These are phyloP conservation scores for Castanospermum australe DNA, from an alignment of 306 rosid genomes.

Conservation along the genomic window DNA sequence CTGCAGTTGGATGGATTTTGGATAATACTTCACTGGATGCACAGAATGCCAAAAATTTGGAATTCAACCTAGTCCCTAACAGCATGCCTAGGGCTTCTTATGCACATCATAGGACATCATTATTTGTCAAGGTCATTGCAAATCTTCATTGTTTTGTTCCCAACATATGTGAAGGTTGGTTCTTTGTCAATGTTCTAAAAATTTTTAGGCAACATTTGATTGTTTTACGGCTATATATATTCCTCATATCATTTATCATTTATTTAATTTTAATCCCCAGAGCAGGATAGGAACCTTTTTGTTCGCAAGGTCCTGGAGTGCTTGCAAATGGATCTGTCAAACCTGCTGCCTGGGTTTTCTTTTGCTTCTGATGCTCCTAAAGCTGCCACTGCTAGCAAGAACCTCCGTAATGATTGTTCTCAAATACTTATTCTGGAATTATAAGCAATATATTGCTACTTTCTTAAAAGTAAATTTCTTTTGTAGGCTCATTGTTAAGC, in stretches of 20 bases:
- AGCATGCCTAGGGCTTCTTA: slow-evolving; percentile 70
- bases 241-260: slow-evolving; percentile 22
- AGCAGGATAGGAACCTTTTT: slow-evolving; percentile 87
- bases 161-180: slow-evolving; percentile 83
- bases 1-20: slow-evolving; percentile 90
- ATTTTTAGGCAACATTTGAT: slow-evolving; percentile 12
- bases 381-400: slow-evolving; percentile 66
- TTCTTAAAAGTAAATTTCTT: slow-evolving; percentile 35
- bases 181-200: slow-evolving; percentile 30
- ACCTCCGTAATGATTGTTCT: slow-evolving; percentile 64
- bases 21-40: slow-evolving; percentile 51
- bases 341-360: slow-evolving; percentile 68
- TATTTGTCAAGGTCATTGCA: slow-evolving; percentile 92
- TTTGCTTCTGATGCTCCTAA: slow-evolving; percentile 58
- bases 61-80: slow-evolving; percentile 50
- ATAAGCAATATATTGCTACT: slow-evolving; percentile 13
- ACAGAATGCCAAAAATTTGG: slow-evolving; percentile 43
- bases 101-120: slow-evolving; percentile 85
- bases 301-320: slow-evolving; percentile 80
- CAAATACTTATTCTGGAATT: slow-evolving; percentile 6
- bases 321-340: slow-evolving; percentile 68
- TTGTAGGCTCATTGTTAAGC: slow-evolving; percentile 84
- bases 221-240: slow-evolving; percentile 16
- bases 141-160: slow-evolving; percentile 98
- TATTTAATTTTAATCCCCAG: slow-evolving; percentile 51